A percentile compares a stretch with the other conserved stretches of the same genome.
Conservation (phyloP, 2,329 filamentous ascomycete genomes). For the Fusarium sp. region DNA sequence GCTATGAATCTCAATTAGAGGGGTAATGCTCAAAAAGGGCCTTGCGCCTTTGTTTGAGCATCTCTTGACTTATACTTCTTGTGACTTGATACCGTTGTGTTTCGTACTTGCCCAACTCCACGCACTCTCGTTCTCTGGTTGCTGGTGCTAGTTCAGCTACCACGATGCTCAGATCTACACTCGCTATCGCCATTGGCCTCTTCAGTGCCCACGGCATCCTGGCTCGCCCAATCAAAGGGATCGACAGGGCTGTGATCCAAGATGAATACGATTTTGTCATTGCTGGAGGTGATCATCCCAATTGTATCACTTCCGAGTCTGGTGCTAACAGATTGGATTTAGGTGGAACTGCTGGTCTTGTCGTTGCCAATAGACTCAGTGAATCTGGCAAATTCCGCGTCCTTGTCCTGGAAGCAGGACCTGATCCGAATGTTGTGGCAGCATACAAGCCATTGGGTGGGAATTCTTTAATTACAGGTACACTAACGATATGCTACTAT, state of each 20-base stretch:
- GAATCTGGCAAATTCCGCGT: slow-evolving; percentile 23
- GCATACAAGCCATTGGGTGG: slow-evolving; percentile 14
- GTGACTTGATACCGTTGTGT: too few species aligned
- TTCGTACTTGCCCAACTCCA: too few species aligned
- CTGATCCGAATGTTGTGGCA: slow-evolving; percentile 17
- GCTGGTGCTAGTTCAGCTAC: background rate
- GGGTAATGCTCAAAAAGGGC: background rate
- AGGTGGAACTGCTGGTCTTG: slow-evolving; percentile 22
- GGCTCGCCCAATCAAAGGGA: slow-evolving; percentile 8
- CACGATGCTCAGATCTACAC: background rate
- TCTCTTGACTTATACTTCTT: too few species aligned
- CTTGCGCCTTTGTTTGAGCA: background rate
- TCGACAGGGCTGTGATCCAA: slow-evolving; percentile 6
- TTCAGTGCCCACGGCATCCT: background rate
- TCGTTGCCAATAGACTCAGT: slow-evolving; percentile 19
- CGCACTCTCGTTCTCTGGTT: background rate
- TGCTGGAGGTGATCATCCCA: background rate
- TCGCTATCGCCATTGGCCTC: slow-evolving; percentile 1
- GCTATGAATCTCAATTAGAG: background rate
- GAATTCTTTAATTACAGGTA: slow-evolving; percentile 10
- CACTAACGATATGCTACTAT: rapidly evolving
- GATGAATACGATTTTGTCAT: slow-evolving; percentile 24
- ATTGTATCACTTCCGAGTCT: rapidly evolving
- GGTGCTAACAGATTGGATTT: rapidly evolving
- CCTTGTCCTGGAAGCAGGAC: slow-evolving; percentile 13